phyloP scores from a whole-genome alignment of 1,284 basidiomycete genomes.

The Xerocomus nothofagi region DNA sequence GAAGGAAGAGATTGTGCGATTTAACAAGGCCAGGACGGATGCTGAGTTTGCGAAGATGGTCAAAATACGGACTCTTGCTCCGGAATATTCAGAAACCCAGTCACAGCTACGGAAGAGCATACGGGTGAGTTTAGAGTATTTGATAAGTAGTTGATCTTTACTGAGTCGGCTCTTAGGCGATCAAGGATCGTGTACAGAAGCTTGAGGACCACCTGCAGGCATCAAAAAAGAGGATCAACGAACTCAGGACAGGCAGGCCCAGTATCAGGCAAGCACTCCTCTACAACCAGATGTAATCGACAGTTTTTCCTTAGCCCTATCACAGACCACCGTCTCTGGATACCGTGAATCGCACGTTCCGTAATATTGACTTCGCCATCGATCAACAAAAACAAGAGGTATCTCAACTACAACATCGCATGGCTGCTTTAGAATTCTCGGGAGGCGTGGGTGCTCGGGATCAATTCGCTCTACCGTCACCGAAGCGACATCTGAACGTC shows the following conservation, averaged over 20 bases:
- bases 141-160: neutral
- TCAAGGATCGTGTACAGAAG: slow-evolving; percentile 72
- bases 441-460: slow-evolving; percentile 37
- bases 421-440: slow-evolving; percentile 53
- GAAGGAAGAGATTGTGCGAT: slow-evolving; percentile 73
- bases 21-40: slow-evolving; percentile 74
- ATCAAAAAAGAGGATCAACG: slow-evolving; percentile 68
- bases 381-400: slow-evolving; percentile 64
- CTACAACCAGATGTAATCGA: neutral
- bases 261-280: slow-evolving; percentile 54
- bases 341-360: slow-evolving; percentile 78
- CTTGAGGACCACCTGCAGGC: slow-evolving; percentile 72
- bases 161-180: slow-evolving; percentile 42
- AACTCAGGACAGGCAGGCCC: slow-evolving; percentile 63
- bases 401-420: slow-evolving; percentile 51
- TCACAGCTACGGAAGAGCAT: slow-evolving; percentile 69
- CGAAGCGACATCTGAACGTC: slow-evolving; percentile 44
- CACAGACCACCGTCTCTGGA: slow-evolving; percentile 78
- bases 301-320: neutral
- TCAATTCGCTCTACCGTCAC: slow-evolving; percentile 38
- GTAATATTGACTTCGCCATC: slow-evolving; percentile 76
- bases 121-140: slow-evolving; percentile 45
- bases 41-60: slow-evolving; percentile 80
- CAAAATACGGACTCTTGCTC: slow-evolving; percentile 77
- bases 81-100: slow-evolving; percentile 85